Base-by-base conservation (phyloP, 2,329 filamentous ascomycete species). In the Onygenales sp. region DNA sequence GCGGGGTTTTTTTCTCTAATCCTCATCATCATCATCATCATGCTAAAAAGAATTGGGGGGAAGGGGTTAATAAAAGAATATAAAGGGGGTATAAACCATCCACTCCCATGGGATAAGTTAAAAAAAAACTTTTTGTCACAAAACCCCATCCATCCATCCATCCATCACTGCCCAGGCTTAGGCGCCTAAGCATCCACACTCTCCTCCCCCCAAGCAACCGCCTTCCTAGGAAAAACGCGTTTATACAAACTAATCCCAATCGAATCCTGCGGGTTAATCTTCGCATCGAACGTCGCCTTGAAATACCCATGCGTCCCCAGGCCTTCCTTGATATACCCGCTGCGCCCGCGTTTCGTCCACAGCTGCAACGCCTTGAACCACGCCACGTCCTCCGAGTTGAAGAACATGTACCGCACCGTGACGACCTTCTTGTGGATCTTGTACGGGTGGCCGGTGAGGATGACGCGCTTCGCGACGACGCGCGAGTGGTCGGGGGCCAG, bases 321-420 rank as follows among this genome's bases (percentile, higher is more conserved):
- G 54, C 86, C 81, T 76, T 98, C 93, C 77, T 96, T 96, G 76
- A 98, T 83, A 69, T 85, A 96, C 7, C 93, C 93, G 60, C 83
- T 88, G 57, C 93, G 79, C 6, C 93, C 93, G 33, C 92, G 76
- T 74, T 83, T 88, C 5, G 93, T 98, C 91, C 92, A 98, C 58
- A 98, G 73, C 56, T 93, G 92, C 66, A 98, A 70, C 0, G 92
- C 92, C 76, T 95, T 95, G 81, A 97, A 98, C 91, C 93, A 98
- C 61, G 87, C 83, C 35, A 98, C 89, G 60, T 98, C 94, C 64
- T 92, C 89, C 48, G 86, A 78, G 76, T 92, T 94, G 83, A 98
- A 98, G 80, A 98, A 98, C 94, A 98, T 98, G 80, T 98, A 98
- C 33, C 93, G 86, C 46, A 98, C 85, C 0, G 94, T 98, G 55